A percentile compares a stretch with the other conserved stretches of the same genome.
phyloP scores from a whole-genome alignment of 768 basidiomycete species.

The Xerocomellus amylosporus region DNA sequence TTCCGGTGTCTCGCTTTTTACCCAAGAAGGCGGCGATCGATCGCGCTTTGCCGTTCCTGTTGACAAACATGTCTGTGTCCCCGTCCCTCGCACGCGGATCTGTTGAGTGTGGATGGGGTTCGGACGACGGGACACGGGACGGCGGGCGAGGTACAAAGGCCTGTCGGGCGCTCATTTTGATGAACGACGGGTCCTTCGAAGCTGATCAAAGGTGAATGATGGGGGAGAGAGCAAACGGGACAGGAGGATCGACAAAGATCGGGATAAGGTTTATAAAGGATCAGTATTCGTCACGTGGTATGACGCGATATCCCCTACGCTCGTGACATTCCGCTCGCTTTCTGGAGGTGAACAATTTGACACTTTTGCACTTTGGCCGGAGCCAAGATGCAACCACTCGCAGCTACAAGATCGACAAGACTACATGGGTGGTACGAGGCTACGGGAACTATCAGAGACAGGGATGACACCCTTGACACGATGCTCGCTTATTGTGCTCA shows the following conservation, averaged over 20 bases:
- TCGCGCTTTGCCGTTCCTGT: constrained; percentile 14
- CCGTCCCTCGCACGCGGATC: constrained; percentile 5
- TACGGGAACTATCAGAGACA: background rate
- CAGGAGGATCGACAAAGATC: background rate
- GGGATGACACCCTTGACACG: too few species aligned
- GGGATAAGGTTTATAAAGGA: constrained; percentile 2
- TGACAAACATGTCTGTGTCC: constrained; percentile 2
- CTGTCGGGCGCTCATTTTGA: constrained; percentile 27
- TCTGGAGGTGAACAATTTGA: too few species aligned
- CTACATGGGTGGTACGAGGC: too few species aligned
- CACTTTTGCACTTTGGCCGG: too few species aligned
- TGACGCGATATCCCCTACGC: background rate
- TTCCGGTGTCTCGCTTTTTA: constrained; percentile 12
- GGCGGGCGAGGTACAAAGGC: constrained; percentile 23
- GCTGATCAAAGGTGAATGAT: background rate
- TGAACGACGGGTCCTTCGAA: background rate
- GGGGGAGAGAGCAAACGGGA: background rate
- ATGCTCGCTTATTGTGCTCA: background rate
- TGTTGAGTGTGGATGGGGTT: constrained; percentile 1
- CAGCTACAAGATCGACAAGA: too few species aligned
- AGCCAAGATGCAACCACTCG: too few species aligned
- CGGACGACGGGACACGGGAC: constrained; percentile 9
- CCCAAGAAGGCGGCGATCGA: constrained; percentile 25
- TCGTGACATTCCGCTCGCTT: too few species aligned
- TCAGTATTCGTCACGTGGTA: constrained; percentile 10